Percentiles rank a stretch among this genome's conserved stretches.
Evolutionary conservation across 768 basidiomycete genomes (phyloP).

Genomic region (Gymnopilus junonius): DNA sequence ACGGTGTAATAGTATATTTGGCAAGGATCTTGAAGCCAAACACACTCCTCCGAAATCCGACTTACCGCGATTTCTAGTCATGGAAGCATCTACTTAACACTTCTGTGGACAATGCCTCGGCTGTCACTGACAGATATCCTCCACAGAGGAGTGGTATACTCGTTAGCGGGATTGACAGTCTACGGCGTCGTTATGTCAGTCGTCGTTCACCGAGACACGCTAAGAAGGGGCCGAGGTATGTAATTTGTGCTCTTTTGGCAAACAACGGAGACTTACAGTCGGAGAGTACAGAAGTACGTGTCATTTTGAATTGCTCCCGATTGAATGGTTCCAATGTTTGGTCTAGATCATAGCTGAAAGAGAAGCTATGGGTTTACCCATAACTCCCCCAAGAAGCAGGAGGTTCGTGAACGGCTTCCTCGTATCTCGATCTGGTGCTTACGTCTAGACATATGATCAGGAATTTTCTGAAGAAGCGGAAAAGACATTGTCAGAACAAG

Average conservation of each 20-base stretch:
- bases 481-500: conserved; percentile 44
- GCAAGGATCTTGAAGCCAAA: background rate
- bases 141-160: conserved; percentile 59
- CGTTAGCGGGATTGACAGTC: conserved; percentile 53
- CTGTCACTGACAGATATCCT: conserved; percentile 21
- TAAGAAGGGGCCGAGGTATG: conserved; percentile 61
- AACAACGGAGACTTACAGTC: conserved; percentile 6
- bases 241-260: conserved; percentile 5
- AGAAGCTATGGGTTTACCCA: conserved; percentile 30
- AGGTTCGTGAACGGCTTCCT: conserved; percentile 25
- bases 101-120: conserved; percentile 23
- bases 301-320: conserved; percentile 2
- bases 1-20: no score
- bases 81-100: background rate
- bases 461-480: conserved; percentile 40
- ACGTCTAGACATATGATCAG: conserved; percentile 26
- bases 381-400: conserved; percentile 30
- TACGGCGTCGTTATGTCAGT: conserved; percentile 59
- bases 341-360: conserved; percentile 37
- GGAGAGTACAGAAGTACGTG: conserved; percentile 35
- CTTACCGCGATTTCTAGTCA: background rate
- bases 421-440: background rate
- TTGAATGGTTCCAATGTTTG: background rate
- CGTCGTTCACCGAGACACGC: conserved; percentile 55
- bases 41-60: background rate